Conservation (phyloP, 202 grass and related monocot species). For the Musa balbisiana region DNA sequence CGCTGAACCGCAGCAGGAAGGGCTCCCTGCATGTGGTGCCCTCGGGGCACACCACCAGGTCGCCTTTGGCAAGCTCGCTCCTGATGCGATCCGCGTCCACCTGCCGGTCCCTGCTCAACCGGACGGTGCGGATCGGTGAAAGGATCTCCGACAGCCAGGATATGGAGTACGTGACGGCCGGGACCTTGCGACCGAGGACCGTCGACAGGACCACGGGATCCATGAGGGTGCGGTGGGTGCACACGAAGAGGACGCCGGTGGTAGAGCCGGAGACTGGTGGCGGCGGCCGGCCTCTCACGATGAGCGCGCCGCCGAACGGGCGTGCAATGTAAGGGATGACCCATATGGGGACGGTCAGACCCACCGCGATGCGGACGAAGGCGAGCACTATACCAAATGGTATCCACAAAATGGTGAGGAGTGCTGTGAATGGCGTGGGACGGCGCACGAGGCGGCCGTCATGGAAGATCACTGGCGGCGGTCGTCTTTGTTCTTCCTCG, state of each 20-base stretch:
- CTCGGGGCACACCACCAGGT: constrained; percentile 69
- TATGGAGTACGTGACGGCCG: constrained; percentile 67
- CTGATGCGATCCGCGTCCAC: constrained; percentile 39
- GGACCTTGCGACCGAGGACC: constrained; percentile 39
- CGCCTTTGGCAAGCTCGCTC: constrained; percentile 31
- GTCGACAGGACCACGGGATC: constrained; percentile 59
- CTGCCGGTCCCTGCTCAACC: constrained; percentile 45
- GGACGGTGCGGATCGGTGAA: constrained; percentile 53
- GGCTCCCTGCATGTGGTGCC: constrained; percentile 66
- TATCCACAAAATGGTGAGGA: constrained; percentile 38
- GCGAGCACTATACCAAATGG: constrained; percentile 39
- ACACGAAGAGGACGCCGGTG: constrained; percentile 46
- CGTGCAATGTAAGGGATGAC: constrained; percentile 22
- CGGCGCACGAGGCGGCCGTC: constrained; percentile 47
- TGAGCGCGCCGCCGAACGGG: constrained; percentile 27
- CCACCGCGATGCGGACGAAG: constrained; percentile 37
- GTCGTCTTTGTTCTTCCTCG: neutral
- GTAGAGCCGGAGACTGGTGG: neutral
- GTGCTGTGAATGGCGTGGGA: constrained; percentile 27
- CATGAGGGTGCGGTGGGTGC: constrained; percentile 78
- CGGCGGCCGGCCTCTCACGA: neutral
- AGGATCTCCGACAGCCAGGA: constrained; percentile 52
- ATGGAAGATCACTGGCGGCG: constrained; percentile 47
- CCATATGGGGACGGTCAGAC: constrained; percentile 37
- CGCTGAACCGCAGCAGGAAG: constrained; percentile 67